Evolutionary conservation across 2,329 filamentous ascomycete species (phyloP).

Genomic region (Didymella keratinophila): DNA sequence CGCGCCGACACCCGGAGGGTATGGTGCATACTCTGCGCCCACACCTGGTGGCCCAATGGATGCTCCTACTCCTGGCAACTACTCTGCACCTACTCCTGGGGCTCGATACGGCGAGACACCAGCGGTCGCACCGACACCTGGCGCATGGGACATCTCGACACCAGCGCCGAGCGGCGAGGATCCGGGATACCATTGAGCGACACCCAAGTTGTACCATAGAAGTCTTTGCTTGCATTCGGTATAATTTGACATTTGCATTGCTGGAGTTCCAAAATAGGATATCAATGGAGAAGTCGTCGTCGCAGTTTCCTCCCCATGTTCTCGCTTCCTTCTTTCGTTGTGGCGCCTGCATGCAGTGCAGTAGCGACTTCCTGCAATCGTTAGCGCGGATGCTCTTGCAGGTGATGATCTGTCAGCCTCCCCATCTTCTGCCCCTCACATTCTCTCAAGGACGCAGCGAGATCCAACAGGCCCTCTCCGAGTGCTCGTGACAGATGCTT

Average conservation of each 20-base stretch:
- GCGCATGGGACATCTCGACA: constrained; percentile 62
- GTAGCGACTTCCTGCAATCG: neutral
- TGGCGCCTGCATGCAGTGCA: constrained; percentile 1
- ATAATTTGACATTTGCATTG: constrained; percentile 23
- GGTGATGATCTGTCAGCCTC: constrained; percentile 1
- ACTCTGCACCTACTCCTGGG: constrained; percentile 50
- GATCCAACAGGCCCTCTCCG: neutral
- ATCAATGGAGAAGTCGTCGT: constrained; percentile 11
- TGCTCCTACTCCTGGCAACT: constrained; percentile 51
- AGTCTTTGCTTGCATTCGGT: neutral
- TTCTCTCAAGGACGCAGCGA: neutral
- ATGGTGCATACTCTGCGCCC: constrained; percentile 48
- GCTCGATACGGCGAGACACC: constrained; percentile 51
- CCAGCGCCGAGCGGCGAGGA: constrained; percentile 39
- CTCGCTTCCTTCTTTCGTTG: neutral
- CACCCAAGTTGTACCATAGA: constrained; percentile 15
- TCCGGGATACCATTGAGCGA: constrained; percentile 34
- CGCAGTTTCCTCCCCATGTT: neutral
- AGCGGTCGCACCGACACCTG: constrained; percentile 65
- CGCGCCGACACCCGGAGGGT: constrained; percentile 46
- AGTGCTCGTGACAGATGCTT: too few species aligned
- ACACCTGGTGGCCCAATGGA: constrained; percentile 50
- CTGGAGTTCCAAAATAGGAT: constrained; percentile 27
- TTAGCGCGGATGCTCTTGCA: constrained; percentile 6
- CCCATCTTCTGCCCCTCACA: neutral